These are phyloP conservation scores for Clitocybe nebularis DNA, from an alignment of 1,284 basidiomycete genomes.

Conservation along the genomic window DNA sequence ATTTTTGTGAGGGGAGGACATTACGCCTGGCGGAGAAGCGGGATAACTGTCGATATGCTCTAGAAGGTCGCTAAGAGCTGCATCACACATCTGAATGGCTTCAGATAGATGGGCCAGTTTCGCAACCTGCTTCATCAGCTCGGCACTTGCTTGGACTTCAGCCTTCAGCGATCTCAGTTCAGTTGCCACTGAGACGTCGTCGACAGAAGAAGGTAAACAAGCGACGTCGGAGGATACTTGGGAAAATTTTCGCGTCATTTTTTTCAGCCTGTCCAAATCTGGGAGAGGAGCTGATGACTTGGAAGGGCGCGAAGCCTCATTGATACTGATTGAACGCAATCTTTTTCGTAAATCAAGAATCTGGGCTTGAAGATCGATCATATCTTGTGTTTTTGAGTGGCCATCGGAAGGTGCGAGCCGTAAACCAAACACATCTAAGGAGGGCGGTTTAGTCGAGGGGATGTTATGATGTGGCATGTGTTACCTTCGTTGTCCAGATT, in stretches of 20 bases:
- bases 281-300: conserved; percentile 47
- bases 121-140: conserved; percentile 47
- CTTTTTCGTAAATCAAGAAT: conserved; percentile 49
- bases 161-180: conserved; percentile 57
- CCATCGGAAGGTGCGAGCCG: conserved; percentile 30
- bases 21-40: conserved; percentile 44
- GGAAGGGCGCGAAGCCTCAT: conserved; percentile 45
- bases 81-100: conserved; percentile 55
- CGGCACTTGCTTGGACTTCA: conserved; percentile 52
- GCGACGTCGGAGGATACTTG: conserved; percentile 42
- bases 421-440: conserved; percentile 55
- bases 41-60: conserved; percentile 80
- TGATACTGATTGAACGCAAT: conserved; percentile 59
- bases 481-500: conserved; percentile 23
- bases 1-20: conserved; percentile 46
- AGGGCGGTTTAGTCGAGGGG: conserved; percentile 1
- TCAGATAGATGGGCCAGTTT: conserved; percentile 49
- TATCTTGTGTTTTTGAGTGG: conserved; percentile 28
- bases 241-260: conserved; percentile 44
- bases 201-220: conserved; percentile 40
- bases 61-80: conserved; percentile 73
- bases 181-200: conserved; percentile 39
- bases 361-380: conserved; percentile 34
- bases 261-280: conserved; percentile 38
- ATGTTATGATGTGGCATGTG: conserved; percentile 2